These are phyloP conservation scores for Quillaja saponaria DNA, from an alignment of 306 rosid genomes.

Conservation along the genomic window DNA sequence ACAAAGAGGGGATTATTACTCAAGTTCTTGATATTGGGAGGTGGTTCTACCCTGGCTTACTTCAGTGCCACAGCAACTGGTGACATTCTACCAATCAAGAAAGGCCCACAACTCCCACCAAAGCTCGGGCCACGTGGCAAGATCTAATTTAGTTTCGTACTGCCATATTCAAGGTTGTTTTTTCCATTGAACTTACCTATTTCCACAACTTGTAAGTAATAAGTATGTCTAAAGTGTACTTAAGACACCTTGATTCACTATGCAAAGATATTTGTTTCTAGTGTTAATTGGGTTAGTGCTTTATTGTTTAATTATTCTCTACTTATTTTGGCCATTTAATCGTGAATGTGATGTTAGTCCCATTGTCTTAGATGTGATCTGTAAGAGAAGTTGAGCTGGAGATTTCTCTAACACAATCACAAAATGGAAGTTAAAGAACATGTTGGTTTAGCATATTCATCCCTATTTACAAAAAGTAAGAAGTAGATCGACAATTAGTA, in stretches of 20 bases:
- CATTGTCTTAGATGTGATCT: not conserved
- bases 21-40: conserved; percentile 89
- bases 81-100: conserved; percentile 87
- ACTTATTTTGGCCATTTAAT: conserved; percentile 20
- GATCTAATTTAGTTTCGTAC: conserved; percentile 49
- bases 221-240: conserved; percentile 34
- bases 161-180: conserved; percentile 10
- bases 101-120: conserved; percentile 98
- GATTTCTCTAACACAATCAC: conserved; percentile 8
- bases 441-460: conserved; percentile 27
- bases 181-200: conserved; percentile 29
- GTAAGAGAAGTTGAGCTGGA: not conserved
- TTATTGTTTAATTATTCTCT: conserved; percentile 16
- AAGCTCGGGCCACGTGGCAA: conserved; percentile 92
- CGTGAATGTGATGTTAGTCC: not conserved
- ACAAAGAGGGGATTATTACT: conserved; percentile 95
- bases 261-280: conserved; percentile 38
- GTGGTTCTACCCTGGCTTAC: conserved; percentile 86
- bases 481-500: conserved; percentile 39
- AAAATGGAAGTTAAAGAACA: not conserved
- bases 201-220: conserved; percentile 46
- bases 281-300: conserved; percentile 33
- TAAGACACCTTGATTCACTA: conserved; percentile 29
- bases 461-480: conserved; percentile 61
- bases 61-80: conserved; percentile 75